Base-by-base conservation (phyloP, 106 monocot species). In the Phalaenopsis equestris region DNA sequence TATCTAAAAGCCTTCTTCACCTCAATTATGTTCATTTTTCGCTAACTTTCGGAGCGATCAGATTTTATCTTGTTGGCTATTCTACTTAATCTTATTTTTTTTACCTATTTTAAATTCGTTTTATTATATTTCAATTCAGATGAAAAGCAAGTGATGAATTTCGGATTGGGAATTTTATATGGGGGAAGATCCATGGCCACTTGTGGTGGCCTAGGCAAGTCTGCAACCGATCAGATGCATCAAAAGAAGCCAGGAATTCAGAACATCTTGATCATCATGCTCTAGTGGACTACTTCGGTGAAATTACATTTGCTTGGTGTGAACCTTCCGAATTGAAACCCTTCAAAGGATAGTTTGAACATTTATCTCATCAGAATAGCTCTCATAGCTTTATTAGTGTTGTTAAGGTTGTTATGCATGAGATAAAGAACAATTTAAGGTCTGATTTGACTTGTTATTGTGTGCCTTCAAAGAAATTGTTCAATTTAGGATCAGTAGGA, bases 131-230 rank as follows among this genome's bases (percentile, higher is more conserved):
- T 19, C 42, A 73, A 73, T 24, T 73, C 73, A 42, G 77, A 56
- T 8, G 37, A 19, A 30, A 57, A 41, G 37, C 17, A 12, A 52
- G 19, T 30, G 9, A 47, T 48, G 76, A 30, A 76, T 76, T 24
- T 49, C 46, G 14, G 6, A 30, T 76, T 76, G 88, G 86, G 67
- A 90, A 94, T 43, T 77, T 94, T 67, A 90, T 91, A 18, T 94
- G 94, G 94, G 89, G 82, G 0, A 94, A 88, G 91, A 81, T 79
- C 77, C 90, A 85, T 86, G 41, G 52, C 45, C 86, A 88, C 6
- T 85, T 77, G 6, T 94, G 94, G 94, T 94, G 94, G 94, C 94
- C 94, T 4, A 91, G 81, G 3, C 86, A 78, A 42, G 84, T 93
- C 7, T 65, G 43, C 72, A 90, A 85, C 24, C 85, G 83, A 0